phyloP scores from a whole-genome alignment of 176 grass and related monocot species.

The Melocanna baccifera region DNA sequence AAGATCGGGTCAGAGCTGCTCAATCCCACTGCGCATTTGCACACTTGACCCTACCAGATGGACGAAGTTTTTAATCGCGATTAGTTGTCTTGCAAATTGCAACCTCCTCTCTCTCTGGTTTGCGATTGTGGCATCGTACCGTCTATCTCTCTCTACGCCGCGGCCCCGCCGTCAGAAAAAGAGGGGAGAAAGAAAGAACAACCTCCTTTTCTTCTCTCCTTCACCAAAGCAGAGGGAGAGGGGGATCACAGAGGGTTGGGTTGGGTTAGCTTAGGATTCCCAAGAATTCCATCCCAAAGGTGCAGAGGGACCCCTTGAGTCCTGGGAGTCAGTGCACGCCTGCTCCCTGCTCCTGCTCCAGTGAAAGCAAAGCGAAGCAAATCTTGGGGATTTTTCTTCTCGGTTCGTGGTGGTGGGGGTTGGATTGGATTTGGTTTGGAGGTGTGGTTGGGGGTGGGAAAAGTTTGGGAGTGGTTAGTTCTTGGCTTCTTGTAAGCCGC shows the following conservation, averaged over 20 bases:
- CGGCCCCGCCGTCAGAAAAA: background rate
- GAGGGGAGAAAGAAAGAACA: background rate
- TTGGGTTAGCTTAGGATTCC: constrained; percentile 32
- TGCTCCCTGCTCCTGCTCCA: background rate
- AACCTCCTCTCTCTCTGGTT: background rate
- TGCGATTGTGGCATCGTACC: background rate
- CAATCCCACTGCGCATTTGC: background rate
- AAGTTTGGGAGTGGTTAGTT: constrained; percentile 36
- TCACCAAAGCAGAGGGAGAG: background rate
- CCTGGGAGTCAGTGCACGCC: constrained; percentile 22
- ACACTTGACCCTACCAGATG: background rate
- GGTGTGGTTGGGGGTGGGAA: constrained; percentile 33
- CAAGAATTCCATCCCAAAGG: constrained; percentile 37
- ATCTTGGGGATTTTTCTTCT: constrained; percentile 22
- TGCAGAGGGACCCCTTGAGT: background rate
- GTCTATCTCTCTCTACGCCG: background rate
- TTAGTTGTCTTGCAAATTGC: background rate
- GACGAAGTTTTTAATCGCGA: background rate
- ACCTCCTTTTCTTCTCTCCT: background rate
- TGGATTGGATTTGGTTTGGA: constrained; percentile 46
- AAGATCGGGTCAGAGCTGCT: background rate
- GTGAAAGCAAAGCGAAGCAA: background rate
- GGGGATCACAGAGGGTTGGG: background rate
- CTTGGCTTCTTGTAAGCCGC: constrained; percentile 34
- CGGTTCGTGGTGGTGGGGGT: constrained; percentile 12